These are phyloP conservation scores for Monosporascus sp. DNA, from an alignment of 2,329 filamentous ascomycete genomes.

Conservation along the genomic window DNA sequence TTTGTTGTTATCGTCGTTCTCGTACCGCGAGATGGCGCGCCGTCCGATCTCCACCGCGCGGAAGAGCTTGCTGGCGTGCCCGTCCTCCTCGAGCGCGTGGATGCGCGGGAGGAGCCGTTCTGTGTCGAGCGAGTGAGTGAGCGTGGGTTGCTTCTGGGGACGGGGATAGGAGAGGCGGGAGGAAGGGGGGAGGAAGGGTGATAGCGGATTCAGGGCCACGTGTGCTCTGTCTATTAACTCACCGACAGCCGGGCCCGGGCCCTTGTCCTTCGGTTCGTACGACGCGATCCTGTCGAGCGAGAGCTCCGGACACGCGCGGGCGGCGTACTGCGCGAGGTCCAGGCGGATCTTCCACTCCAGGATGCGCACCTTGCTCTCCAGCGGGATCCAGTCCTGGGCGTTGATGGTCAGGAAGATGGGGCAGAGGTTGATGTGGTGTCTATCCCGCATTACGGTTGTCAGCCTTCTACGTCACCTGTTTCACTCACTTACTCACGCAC, in stretches of 20 bases:
- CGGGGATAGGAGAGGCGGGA: too few species aligned
- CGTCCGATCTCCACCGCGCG: constrained; percentile 64
- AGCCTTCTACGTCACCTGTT: too few species aligned
- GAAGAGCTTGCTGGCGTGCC: constrained; percentile 72
- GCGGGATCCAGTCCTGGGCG: constrained; percentile 54
- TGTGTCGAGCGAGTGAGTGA: constrained; percentile 2
- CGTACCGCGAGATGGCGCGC: constrained; percentile 40
- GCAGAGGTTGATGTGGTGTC: constrained; percentile 67
- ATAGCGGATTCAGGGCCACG: too few species aligned
- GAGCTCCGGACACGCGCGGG: constrained; percentile 58
- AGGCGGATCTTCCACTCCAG: constrained; percentile 77
- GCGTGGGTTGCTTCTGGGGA: neutral
- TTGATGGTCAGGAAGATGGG: constrained; percentile 72
- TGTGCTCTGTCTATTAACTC: constrained; percentile 14
- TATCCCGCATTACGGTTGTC: constrained; percentile 33
- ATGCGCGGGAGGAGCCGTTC: constrained; percentile 42
- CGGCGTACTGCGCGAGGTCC: constrained; percentile 70
- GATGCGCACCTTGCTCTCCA: constrained; percentile 58
- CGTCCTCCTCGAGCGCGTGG: constrained; percentile 61
- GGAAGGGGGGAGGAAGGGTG: too few species aligned
- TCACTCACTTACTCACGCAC: neutral
- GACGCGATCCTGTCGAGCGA: constrained; percentile 50
- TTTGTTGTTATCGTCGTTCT: constrained; percentile 13
- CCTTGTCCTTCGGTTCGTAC: constrained; percentile 49
- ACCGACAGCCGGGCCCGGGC: constrained; percentile 35